Evolutionary conservation across 2,329 filamentous ascomycete species (phyloP), one percentile per base, ranked within the genome.

Genomic region (Pezicula carpinea): DNA sequence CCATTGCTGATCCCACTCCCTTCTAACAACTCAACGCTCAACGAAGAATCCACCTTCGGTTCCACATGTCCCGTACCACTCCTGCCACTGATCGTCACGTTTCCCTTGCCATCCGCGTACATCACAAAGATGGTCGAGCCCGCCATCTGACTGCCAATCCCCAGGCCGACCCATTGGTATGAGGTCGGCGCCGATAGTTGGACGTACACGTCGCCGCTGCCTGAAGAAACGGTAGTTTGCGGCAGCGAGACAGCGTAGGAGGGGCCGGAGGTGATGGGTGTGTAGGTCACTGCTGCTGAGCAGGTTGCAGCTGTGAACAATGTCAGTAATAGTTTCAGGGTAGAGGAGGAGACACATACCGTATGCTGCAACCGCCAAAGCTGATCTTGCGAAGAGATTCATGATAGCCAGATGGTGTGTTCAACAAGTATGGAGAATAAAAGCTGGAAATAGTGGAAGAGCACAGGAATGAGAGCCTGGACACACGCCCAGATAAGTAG

Each of bases 101-200:
- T 71, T 7, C 76, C 73, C 32, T 60, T 64, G 19, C 70, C 67
- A 33, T 73, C 70, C 4, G 75, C 69, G 58, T 83, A 83, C 26
- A 81, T 70, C 22, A 82, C 64, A 59, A 83, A 81, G 45, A 83
- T 82, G 56, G 77, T 78, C 5, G 78, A 63, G 26, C 73, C 74
- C 6, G 65, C 53, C 80, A 83, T 83, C 33, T 63, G 54, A 1
- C 53, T 65, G 22, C 80, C 80, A 56, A 81, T 77, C 3, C 78
- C 80, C 2, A 83, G 61, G 3, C 68, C 75, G n/a, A 79, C 69
- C 74, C 76, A 83, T 67, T 72, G 61, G 55, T 77, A 73, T 4
- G 60, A 67, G 17, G 69, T 72, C 1, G 79, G 76, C 2, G 75
- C 76, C 31, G 69, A 69, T 44, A 83, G 66, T 48, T 79, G 76